phyloP scores from a whole-genome alignment of 1,139 yeast species.

The Blastobotrys serpentis region DNA sequence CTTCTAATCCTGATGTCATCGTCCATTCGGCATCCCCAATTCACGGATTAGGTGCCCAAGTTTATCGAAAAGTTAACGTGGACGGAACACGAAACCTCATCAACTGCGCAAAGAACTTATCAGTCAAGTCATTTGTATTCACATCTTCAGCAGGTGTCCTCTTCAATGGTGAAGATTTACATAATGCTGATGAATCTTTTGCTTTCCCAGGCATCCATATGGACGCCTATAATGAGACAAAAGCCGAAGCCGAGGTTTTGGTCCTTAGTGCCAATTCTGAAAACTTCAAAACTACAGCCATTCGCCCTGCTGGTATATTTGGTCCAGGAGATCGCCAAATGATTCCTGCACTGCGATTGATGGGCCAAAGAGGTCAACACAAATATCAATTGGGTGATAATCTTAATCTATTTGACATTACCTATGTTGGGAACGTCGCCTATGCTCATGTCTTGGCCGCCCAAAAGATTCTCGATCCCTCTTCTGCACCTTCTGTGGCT shows the following conservation, averaged over 20 bases:
- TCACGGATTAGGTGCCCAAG: constrained; percentile 76
- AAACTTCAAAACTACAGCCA: constrained; percentile 71
- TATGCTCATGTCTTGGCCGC: constrained; percentile 95
- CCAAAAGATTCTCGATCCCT: constrained; percentile 56
- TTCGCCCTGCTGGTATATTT: constrained; percentile 97
- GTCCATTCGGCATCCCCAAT: constrained; percentile 97
- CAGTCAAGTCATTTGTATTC: constrained; percentile 66
- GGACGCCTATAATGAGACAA: constrained; percentile 97
- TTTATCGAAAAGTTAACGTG: constrained; percentile 88
- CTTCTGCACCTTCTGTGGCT: constrained; percentile 48
- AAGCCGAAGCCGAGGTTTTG: constrained; percentile 84
- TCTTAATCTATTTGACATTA: constrained; percentile 90
- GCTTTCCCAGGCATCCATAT: constrained; percentile 89
- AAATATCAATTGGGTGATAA: constrained; percentile 94
- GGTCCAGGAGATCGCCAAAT: constrained; percentile 98
- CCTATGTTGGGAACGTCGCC: constrained; percentile 99
- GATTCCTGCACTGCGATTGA: constrained; percentile 87
- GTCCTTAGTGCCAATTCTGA: constrained; percentile 60
- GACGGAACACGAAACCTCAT: constrained; percentile 80
- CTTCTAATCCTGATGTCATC: constrained; percentile 66
- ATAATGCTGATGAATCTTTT: constrained; percentile 90
- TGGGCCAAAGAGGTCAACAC: constrained; percentile 81
- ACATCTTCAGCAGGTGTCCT: constrained; percentile 98
- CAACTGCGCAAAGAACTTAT: constrained; percentile 49
- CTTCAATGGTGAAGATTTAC: constrained; percentile 87